A percentile compares a stretch with the other conserved stretches of the same genome.
These are phyloP conservation scores for Cordyceps javanica DNA, from an alignment of 2,329 filamentous ascomycete genomes.

Conservation along the genomic window DNA sequence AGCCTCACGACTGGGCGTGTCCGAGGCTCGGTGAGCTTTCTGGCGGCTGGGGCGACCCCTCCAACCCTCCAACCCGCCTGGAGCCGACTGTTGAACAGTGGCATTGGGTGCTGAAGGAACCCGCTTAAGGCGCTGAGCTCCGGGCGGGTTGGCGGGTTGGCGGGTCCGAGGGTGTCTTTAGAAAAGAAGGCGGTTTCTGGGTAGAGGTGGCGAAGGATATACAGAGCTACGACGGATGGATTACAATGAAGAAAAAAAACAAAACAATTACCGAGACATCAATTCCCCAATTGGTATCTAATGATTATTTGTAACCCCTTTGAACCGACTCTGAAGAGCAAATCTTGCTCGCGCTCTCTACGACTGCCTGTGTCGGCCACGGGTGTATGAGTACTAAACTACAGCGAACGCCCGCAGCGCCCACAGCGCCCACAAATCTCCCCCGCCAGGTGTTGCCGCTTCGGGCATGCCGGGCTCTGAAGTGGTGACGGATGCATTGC, in stretches of 20 bases:
- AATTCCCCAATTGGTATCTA: too few species aligned
- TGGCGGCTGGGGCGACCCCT: not conserved
- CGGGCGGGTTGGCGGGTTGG: not conserved
- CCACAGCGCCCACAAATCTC: not conserved
- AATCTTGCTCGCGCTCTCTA: too few species aligned
- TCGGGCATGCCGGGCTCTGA: conserved; percentile 10
- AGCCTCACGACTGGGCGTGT: not conserved
- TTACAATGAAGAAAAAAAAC: too few species aligned
- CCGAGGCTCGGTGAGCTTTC: not conserved
- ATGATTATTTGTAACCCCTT: too few species aligned
- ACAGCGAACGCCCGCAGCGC: not conserved
- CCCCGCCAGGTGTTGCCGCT: conserved; percentile 9
- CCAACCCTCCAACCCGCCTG: not conserved
- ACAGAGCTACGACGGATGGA: too few species aligned
- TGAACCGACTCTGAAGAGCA: too few species aligned
- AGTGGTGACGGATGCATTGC: conserved; percentile 1
- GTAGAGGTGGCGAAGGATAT: too few species aligned
- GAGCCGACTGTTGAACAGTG: not conserved
- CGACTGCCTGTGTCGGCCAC: not conserved
- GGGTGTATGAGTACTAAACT: too few species aligned
- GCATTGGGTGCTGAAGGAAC: not conserved
- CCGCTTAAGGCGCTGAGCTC: not conserved
- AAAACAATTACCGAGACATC: too few species aligned
- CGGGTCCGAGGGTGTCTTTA: too few species aligned
- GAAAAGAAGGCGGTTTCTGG: too few species aligned